A percentile compares a stretch with the other conserved stretches of the same genome.
Evolutionary conservation across 176 grass and related monocot species (phyloP).

Genomic region (Cymbopogon citratus): DNA sequence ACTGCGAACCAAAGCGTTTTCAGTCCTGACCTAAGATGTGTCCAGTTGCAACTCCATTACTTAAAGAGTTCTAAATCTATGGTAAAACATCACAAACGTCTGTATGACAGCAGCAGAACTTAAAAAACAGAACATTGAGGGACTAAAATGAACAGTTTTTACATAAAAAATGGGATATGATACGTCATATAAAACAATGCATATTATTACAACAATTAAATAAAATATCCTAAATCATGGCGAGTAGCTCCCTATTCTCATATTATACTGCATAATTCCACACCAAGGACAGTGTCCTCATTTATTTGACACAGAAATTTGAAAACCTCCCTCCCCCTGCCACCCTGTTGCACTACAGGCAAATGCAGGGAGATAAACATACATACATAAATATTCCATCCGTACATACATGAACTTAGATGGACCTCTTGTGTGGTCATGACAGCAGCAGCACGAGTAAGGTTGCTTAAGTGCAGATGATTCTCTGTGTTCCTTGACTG

Average conservation of each 20-base stretch:
- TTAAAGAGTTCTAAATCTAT: neutral
- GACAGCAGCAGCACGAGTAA: constrained; percentile 5
- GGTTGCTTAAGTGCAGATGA: neutral
- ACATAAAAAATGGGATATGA: neutral
- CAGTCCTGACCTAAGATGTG: too few relatives aligned
- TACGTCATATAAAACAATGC: neutral
- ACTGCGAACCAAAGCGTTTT: too few relatives aligned
- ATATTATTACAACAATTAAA: constrained; percentile 33
- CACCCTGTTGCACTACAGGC: constrained; percentile 1
- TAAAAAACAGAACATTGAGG: neutral
- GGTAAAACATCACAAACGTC: neutral
- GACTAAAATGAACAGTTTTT: neutral
- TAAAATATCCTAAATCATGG: constrained; percentile 18
- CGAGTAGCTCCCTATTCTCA: neutral
- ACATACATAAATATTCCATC: constrained; percentile 3
- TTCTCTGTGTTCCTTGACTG: neutral
- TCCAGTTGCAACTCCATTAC: neutral
- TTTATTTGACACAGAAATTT: constrained; percentile 34
- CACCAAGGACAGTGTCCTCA: neutral
- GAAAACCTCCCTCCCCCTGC: neutral
- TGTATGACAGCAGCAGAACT: neutral
- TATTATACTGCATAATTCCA: constrained; percentile 21
- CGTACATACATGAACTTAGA: neutral
- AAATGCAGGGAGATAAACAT: constrained; percentile 10
- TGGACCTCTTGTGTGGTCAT: neutral